These are phyloP conservation scores for Mortierella claussenii DNA, from an alignment of 192 early-diverging fungal species.

Conservation along the genomic window DNA sequence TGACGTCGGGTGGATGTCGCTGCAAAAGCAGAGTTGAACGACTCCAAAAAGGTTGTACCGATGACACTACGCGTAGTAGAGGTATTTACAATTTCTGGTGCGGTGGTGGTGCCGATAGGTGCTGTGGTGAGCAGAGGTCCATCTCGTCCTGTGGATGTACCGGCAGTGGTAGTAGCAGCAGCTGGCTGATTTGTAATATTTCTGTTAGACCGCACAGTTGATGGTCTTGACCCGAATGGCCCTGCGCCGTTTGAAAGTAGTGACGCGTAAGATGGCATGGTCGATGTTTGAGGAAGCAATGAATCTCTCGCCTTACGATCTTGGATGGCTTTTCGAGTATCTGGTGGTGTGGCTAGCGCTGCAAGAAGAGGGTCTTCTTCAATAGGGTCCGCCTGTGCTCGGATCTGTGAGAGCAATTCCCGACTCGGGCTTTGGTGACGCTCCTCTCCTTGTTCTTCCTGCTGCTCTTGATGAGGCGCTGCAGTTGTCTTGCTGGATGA, in stretches of 20 bases:
- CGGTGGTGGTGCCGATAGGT: constrained; percentile 1
- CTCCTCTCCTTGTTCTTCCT: background rate
- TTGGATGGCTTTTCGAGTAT: constrained; percentile 7
- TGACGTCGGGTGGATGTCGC: constrained; percentile 34
- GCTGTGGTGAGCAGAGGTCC: constrained; percentile 5
- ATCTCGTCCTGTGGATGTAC: background rate
- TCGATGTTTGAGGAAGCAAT: background rate
- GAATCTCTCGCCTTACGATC: constrained; percentile 7
- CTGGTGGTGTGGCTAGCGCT: constrained; percentile 31
- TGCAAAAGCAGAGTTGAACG: constrained; percentile 37
- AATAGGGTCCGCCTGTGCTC: constrained; percentile 6
- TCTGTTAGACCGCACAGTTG: background rate
- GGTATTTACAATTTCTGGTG: background rate
- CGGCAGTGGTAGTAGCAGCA: too few relatives aligned
- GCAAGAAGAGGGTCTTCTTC: constrained; percentile 32
- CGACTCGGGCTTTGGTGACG: constrained; percentile 22
- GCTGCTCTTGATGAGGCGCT: background rate
- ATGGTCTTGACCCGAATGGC: background rate
- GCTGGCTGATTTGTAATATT: background rate
- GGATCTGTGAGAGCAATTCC: constrained; percentile 21
- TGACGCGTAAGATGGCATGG: background rate
- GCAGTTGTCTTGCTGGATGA: background rate
- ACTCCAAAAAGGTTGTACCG: constrained; percentile 21
- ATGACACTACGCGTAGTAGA: constrained; percentile 9
- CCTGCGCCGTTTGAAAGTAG: background rate